Base-by-base conservation (phyloP, 805 yeast species). In the Starmerella vitae region DNA sequence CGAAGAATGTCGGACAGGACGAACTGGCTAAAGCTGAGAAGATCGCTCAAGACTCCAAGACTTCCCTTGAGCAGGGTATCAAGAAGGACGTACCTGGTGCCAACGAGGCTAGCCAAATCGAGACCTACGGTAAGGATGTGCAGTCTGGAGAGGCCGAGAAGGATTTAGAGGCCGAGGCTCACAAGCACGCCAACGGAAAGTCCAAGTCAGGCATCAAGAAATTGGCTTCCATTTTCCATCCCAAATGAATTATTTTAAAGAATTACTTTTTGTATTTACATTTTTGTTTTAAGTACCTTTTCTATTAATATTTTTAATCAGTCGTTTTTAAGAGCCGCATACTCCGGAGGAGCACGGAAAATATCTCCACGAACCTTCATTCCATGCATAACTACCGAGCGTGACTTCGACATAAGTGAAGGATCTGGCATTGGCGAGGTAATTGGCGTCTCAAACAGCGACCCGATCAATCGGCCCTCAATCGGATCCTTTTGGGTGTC, bases 391-490 rank as follows among this genome's bases (percentile, higher is more conserved):
- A 58, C 49, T 7, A 49, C 51, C 4, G 49, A 25, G 25, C 56
- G 48, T 20, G 47, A 20, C 22, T 39, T 51, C 18, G 56, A 51
- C 39, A 48, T 46, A 20, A 32, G 21, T 34, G 48, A 36, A 2
- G 52, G 48, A 26, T 50, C 56, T 3, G 62, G 61, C 45, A 53
- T 41, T 10, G 61, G 58, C 13, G 44, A 45, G 13, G 41, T 46
- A n/a, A 55, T 31, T 8, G 59, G 62, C n/a, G 44, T 66, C 56
- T 81, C 82, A 58, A 83, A 77, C 33, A 76, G 65, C 30, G 80
- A 67, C 31, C 83, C 83, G 43, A 81, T 72, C 49, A 82, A 57
- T 20, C 70, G 63, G 42, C 74, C 63, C 41, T 71, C 65, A 51
- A 77, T 63, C 4, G 64, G 64, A 39, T 76, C 60, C 40, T 69